Evolutionary conservation across 352 stramenopile genomes (phyloP), one percentile per base, ranked within the genome.

Genomic region (Peronospora destructor): DNA sequence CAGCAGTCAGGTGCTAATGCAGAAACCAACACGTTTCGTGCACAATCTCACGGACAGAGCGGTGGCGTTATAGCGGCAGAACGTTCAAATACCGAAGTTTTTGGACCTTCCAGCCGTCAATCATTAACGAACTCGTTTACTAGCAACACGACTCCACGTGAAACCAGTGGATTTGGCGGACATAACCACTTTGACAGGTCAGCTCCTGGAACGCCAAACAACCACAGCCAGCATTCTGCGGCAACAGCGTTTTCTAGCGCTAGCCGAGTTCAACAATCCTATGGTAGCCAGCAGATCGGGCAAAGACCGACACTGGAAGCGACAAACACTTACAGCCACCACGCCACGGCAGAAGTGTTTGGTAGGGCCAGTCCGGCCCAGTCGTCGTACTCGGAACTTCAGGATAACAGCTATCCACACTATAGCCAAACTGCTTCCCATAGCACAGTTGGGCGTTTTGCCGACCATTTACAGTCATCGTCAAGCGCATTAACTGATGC

Each of bases 41-140:
- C 44, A 8, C 45, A 56, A 21, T 53, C 36, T 14, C 59, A 61
- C 34, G 49, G 14, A 12, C 57, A 64, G 40, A 55, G 25, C 9
- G 33, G 32, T 43, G 26, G 19, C 32, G 26, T 39, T 45, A 34
- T 19, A 53, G 48, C 13, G 10, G 17, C 41, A 34, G 17, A 34
- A 42, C 43, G 14, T 26, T n/a, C 34, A 47, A 40, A 16, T 36
- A 44, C 50, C 5, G 36, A 33, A 38, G 40, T 16, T 4, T 40
- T 48, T 29, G 38, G 47, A 10, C 40, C 63, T 44, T 58, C 56
- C 37, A 66, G 52, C 21, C 49, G 43, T 5, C 61, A 71, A 26
- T 61, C 56, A 47, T 66, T 48, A 40, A 37, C 56, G 12, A 66
- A 41, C 46, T 52, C 46, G 40, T 62, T 62, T 41, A 42, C 26